Evolutionary conservation across 192 early-diverging fungal species (phyloP), one percentile per base, ranked within the genome.

Genomic region (Dimargaris xerosporica): DNA sequence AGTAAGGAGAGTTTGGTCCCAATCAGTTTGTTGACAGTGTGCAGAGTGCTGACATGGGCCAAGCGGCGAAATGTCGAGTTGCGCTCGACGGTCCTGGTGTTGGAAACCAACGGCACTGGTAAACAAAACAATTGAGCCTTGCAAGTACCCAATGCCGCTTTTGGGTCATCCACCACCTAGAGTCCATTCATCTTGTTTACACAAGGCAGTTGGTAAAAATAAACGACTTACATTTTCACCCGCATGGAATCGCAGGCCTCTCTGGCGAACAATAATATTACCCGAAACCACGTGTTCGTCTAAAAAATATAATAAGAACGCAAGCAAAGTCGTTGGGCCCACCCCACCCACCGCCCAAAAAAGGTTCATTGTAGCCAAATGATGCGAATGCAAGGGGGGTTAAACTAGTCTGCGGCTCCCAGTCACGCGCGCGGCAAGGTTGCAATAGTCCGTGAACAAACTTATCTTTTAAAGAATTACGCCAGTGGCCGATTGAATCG

Each of bases 191-290:
- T 7, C 34, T 39, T 39, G 34, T 39, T 39, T 39, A 39, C 3
- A 5, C 34, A 39, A 42, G 44, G 16, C 39, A n/a, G 21, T 17
- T 12, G 16, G 23, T 34, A 63, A 26, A 6, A 17, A 23, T 47
- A 15, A 65, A 12, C 50, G 3, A 2, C 67, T 66, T 64, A 86
- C 88, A 64, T 90, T 80, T 64, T 88, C 85, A 17, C 88, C 88
- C 11, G 88, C 82, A 55, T 85, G 82, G 65, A 88, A 88, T 63
- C 80, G 75, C 54, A 85, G 88, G 6, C 88, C 88, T 56, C 85
- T 73, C 66, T 91, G 88, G 65, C 88, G 81, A 46, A 87, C 82
- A 66, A 91, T 83, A 59, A 91, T 88, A 67, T 87, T 85, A 31
- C 88, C 88, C 0, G 84, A 76, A 45, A 84, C 73, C 25, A 88